Percentiles rank a stretch among this genome's conserved stretches.
Evolutionary conservation across 2,329 filamentous ascomycete species (phyloP).

Genomic region (Cryphonectria carpinicola): DNA sequence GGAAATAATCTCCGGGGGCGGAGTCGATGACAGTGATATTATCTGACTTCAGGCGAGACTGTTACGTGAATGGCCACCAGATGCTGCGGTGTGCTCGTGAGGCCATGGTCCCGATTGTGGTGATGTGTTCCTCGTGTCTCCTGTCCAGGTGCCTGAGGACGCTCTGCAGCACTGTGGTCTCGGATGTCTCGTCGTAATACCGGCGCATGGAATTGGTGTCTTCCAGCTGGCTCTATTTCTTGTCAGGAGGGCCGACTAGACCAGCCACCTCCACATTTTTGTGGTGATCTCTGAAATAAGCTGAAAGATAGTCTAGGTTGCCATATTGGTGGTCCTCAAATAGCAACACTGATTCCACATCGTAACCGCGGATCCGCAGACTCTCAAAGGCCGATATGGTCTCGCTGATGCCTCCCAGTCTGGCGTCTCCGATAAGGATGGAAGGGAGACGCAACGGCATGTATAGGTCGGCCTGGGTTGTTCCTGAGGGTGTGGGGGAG

Average conservation of each 20-base stretch:
- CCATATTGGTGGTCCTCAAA: slow-evolving; percentile 69
- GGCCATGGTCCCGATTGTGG: slow-evolving; percentile 64
- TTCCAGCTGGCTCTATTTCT: background rate
- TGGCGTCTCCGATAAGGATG: slow-evolving; percentile 74
- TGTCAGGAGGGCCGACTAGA: background rate
- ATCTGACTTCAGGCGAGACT: slow-evolving; percentile 62
- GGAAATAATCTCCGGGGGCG: slow-evolving; percentile 78
- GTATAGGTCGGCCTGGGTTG: slow-evolving; percentile 78
- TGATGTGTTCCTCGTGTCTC: slow-evolving; percentile 60
- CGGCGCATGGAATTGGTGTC: background rate
- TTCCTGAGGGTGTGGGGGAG: slow-evolving; percentile 76
- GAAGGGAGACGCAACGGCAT: slow-evolving; percentile 72
- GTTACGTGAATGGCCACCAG: slow-evolving; percentile 90
- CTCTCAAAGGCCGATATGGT: slow-evolving; percentile 83
- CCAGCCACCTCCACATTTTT: background rate
- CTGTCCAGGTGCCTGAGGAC: slow-evolving; percentile 56
- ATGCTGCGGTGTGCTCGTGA: slow-evolving; percentile 65
- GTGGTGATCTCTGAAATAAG: slow-evolving; percentile 63
- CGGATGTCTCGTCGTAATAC: background rate
- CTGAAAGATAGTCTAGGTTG: slow-evolving; percentile 68
- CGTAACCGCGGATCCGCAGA: slow-evolving; percentile 75
- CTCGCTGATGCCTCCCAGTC: slow-evolving; percentile 77
- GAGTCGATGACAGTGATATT: slow-evolving; percentile 79
- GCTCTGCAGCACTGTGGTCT: background rate
- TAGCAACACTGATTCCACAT: slow-evolving; percentile 70